Evolutionary conservation across 2,329 filamentous ascomycete genomes (phyloP).

Genomic region (Verticillium dahliae): DNA sequence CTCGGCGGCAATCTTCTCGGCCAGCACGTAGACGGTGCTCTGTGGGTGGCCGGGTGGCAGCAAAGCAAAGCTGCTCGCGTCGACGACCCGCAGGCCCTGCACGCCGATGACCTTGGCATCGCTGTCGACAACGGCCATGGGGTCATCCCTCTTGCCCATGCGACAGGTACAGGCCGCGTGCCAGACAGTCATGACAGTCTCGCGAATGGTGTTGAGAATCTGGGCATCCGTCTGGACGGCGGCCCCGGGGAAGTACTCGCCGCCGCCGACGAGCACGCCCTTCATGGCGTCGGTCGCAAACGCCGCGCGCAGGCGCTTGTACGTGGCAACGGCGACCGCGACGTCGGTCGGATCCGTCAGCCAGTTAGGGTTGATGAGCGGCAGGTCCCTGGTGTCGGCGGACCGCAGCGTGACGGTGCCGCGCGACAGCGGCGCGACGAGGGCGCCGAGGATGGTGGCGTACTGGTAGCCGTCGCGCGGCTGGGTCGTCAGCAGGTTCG

Average conservation of each 20-base stretch:
- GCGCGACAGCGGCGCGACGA: slow-evolving; percentile 30
- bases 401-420: slow-evolving; percentile 34
- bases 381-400: slow-evolving; percentile 14
- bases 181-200: slow-evolving; percentile 3
- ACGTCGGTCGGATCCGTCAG: slow-evolving; percentile 33
- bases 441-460: slow-evolving; percentile 11
- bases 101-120: slow-evolving; percentile 22
- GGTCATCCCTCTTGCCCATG: slow-evolving; percentile 21
- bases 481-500: slow-evolving; percentile 4
- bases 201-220: slow-evolving; percentile 18
- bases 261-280: slow-evolving; percentile 25
- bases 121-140: slow-evolving; percentile 22
- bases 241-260: slow-evolving; percentile 23
- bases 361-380: slow-evolving; percentile 33
- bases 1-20: slow-evolving; percentile 17
- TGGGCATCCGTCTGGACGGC: slow-evolving; percentile 31
- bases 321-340: slow-evolving; percentile 30
- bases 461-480: slow-evolving; percentile 8
- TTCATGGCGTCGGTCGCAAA: slow-evolving; percentile 21
- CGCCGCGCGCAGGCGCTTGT: slow-evolving; percentile 32
- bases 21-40: slow-evolving; percentile 15
- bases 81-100: slow-evolving; percentile 20
- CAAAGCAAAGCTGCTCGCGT: slow-evolving; percentile 20
- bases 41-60: slow-evolving; percentile 18
- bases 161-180: slow-evolving; percentile 5